Base-by-base conservation (phyloP, 2,329 filamentous ascomycete genomes). In the Lizonia empirigonia region DNA sequence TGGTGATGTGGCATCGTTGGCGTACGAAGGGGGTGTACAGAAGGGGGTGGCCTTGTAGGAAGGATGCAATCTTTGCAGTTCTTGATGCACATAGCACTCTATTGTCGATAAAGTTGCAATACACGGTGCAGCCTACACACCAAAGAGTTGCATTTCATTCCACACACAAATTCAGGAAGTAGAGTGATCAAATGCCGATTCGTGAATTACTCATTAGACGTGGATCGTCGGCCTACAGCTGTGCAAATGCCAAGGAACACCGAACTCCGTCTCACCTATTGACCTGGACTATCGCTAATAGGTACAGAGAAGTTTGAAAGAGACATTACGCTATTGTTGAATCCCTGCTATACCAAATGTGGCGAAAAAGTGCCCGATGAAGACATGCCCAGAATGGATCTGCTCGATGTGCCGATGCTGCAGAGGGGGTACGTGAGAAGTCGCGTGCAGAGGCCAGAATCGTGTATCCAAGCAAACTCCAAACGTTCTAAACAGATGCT, bases 401-500 rank as follows among this genome's bases (percentile, higher is more conserved):
- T 52, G 24, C 36, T 46, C 19, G 32, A 32, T 12, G 29, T 46
- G 30, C 22, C 13, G 7, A 36, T 51, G 41, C 9, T 26, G 24
- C 5, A 36, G 24, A 36, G 30, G 27, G 13, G 24, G 13, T 41
- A 34, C 36, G 32, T 10, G n/a, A 42, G 26, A 32, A 37, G 37
- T 38, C 26, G 30, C 34, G 20, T 24, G 26, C 26, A 9, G 42
- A 40, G 48, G 19, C 20, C 32, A 47, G 42, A 32, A 42, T 16
- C n/a, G 26, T 40, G 37, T 52, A 47, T 47, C 44, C 49, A 52
- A 47, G 37, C 42, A 47, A 34, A 33, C 20, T 15, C 32, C 37
- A 52, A 32, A 52, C 49, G 37, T 47, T 6, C 41, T 22, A 32
- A 52, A 37, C 32, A 37, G 10, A 37, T 38, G 41, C 30, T 34